Percentiles rank a stretch among this genome's conserved stretches.
These are phyloP conservation scores for Pseudocercospora cruenta DNA, from an alignment of 2,329 filamentous ascomycete genomes.

Conservation along the genomic window DNA sequence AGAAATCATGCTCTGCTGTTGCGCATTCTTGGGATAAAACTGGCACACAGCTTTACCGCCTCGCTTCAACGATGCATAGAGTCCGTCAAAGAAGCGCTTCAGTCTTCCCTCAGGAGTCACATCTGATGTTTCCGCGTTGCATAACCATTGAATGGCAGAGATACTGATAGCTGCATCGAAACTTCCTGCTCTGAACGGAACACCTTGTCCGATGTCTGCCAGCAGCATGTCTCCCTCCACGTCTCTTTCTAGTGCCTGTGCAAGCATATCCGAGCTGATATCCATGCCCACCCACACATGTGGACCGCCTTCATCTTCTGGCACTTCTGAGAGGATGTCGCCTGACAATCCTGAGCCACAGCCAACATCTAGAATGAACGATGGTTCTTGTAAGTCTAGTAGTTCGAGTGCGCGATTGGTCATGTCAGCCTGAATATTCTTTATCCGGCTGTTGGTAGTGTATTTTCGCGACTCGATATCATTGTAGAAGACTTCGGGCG, in stretches of 20 bases:
- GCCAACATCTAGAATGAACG: constrained; percentile 92
- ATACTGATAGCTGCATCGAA: constrained; percentile 97
- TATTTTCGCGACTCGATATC: constrained; percentile 96
- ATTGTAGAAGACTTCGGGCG: constrained; percentile 96
- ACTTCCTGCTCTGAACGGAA: constrained; percentile 87
- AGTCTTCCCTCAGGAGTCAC: constrained; percentile 79
- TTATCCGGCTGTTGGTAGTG: constrained; percentile 92
- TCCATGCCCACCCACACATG: constrained; percentile 99
- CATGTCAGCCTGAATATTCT: constrained; percentile 94
- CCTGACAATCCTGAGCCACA: constrained; percentile 94
- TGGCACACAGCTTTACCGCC: constrained; percentile 93
- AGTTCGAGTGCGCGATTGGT: constrained; percentile 90
- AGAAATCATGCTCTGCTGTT: constrained; percentile 89
- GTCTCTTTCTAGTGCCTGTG: constrained; percentile 86
- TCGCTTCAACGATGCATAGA: constrained; percentile 81
- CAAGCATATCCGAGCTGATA: constrained; percentile 93
- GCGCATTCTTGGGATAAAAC: constrained; percentile 96
- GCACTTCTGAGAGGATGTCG: constrained; percentile 81
- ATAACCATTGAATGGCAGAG: constrained; percentile 96
- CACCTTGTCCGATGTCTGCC: constrained; percentile 91
- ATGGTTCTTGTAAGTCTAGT: constrained; percentile 76
- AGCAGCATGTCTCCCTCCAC: constrained; percentile 93
- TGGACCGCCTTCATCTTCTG: constrained; percentile 73
- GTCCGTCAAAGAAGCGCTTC: constrained; percentile 84
- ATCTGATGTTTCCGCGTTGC: constrained; percentile 88